These are phyloP conservation scores for Digitaria exilis DNA, from an alignment of 202 grass and related monocot genomes.

Conservation along the genomic window DNA sequence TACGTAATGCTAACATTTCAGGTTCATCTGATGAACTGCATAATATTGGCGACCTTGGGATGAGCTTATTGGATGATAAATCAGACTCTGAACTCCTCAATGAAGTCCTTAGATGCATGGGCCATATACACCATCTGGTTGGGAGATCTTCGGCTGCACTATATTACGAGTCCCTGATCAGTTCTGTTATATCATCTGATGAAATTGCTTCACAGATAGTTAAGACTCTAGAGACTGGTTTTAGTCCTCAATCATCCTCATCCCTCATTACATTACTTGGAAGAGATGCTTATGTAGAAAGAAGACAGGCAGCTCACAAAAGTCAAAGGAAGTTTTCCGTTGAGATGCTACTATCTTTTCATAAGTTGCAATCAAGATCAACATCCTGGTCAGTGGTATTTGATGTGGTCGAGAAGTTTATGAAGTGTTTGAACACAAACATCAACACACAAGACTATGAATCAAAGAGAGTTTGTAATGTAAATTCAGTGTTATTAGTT, in stretches of 20 bases:
- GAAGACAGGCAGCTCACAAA: slow-evolving; percentile 71
- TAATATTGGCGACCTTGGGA: slow-evolving; percentile 23
- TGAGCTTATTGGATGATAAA: no score
- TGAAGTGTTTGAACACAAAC: slow-evolving; percentile 65
- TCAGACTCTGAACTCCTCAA: slow-evolving; percentile 60
- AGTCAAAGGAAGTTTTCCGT: slow-evolving; percentile 92
- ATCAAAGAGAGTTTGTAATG: slow-evolving; percentile 56
- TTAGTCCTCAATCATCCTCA: slow-evolving; percentile 58
- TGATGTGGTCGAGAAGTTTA: slow-evolving; percentile 79
- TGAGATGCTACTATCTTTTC: slow-evolving; percentile 88
- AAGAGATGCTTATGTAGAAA: slow-evolving; percentile 72
- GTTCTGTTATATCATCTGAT: slow-evolving; percentile 63
- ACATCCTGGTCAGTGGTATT: slow-evolving; percentile 72
- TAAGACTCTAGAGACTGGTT: slow-evolving; percentile 77
- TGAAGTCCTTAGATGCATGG: slow-evolving; percentile 93
- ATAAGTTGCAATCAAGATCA: slow-evolving; percentile 64
- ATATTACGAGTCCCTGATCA: slow-evolving; percentile 87
- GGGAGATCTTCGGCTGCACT: slow-evolving; percentile 76
- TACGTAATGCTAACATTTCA: slow-evolving; percentile 44
- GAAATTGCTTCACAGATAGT: slow-evolving; percentile 82
- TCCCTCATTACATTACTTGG: slow-evolving; percentile 74
- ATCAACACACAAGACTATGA: slow-evolving; percentile 40
- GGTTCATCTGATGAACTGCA: slow-evolving; percentile 71
- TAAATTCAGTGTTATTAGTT: slow-evolving; percentile 73
- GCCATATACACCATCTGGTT: slow-evolving; percentile 73